Conservation (phyloP, 2,329 filamentous ascomycete species). For the Botryotinia narcissicola region DNA sequence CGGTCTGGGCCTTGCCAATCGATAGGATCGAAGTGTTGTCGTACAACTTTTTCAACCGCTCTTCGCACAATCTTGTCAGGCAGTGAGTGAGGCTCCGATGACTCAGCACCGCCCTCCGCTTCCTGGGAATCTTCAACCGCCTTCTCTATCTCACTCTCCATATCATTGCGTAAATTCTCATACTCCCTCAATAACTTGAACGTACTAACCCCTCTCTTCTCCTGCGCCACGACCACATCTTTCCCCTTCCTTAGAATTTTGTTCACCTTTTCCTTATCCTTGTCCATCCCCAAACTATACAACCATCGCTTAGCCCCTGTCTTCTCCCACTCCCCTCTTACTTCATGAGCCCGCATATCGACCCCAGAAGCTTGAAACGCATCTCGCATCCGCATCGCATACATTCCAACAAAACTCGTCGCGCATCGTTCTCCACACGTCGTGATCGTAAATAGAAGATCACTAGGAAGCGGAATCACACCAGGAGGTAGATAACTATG, state of each 20-base stretch:
- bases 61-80: background rate
- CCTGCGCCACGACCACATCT: background rate
- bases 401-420: background rate
- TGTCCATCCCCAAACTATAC: conserved; percentile 1
- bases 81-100: background rate
- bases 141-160: background rate
- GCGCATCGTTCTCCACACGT: background rate
- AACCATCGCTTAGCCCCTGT: background rate
- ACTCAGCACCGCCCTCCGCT: no score
- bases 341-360: background rate
- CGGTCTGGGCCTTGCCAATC: conserved; percentile 1
- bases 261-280: background rate
- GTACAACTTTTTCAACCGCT: background rate
- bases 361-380: conserved; percentile 4
- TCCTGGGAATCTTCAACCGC: background rate
- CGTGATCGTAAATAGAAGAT: conserved; percentile 1
- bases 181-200: background rate
- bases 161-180: background rate
- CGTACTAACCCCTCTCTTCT: background rate
- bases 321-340: conserved; percentile 7
- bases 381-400: conserved; percentile 2
- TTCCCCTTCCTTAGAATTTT: background rate
- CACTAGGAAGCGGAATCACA: background rate
- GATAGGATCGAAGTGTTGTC: background rate
- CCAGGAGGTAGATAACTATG: conserved; percentile 1